phyloP scores from a whole-genome alignment of 441 rosid genomes.

The Euphorbia celastroides region DNA sequence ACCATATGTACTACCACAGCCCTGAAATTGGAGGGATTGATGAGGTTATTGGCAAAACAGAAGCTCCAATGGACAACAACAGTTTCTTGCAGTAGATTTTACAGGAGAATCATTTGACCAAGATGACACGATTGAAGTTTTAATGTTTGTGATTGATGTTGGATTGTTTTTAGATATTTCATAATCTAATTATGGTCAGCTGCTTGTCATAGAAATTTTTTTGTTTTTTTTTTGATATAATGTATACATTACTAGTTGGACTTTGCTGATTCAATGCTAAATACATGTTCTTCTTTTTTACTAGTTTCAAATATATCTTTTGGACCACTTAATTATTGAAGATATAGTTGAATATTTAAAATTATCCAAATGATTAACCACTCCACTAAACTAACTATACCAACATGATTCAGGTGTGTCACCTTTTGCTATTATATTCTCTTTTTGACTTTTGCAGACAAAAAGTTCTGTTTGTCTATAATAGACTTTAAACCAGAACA shows the following conservation, averaged over 20 bases:
- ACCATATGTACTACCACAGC: conserved; percentile 43
- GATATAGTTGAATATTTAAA: too few relatives aligned
- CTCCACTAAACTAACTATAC: neutral
- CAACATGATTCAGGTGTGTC: neutral
- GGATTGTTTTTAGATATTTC: neutral
- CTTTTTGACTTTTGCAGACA: neutral
- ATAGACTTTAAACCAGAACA: neutral
- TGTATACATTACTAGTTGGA: neutral
- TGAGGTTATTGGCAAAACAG: conserved; percentile 47
- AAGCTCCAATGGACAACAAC: conserved; percentile 15
- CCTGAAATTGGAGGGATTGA: conserved; percentile 59
- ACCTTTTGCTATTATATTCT: neutral
- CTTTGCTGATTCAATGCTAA: neutral
- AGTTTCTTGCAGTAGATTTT: too few relatives aligned
- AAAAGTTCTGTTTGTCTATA: neutral
- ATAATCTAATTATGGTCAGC: conserved; percentile 1
- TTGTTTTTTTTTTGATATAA: neutral
- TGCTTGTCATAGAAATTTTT: neutral
- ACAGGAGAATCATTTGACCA: neutral
- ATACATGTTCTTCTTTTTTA: neutral
- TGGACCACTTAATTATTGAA: neutral
- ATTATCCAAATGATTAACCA: too few relatives aligned
- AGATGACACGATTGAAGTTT: neutral
- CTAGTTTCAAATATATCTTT: neutral
- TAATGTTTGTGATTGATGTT: neutral